Evolutionary conservation across 495 filamentous ascomycete species (phyloP), one percentile per base, ranked within the genome.

Genomic region (Penicillium herquei): DNA sequence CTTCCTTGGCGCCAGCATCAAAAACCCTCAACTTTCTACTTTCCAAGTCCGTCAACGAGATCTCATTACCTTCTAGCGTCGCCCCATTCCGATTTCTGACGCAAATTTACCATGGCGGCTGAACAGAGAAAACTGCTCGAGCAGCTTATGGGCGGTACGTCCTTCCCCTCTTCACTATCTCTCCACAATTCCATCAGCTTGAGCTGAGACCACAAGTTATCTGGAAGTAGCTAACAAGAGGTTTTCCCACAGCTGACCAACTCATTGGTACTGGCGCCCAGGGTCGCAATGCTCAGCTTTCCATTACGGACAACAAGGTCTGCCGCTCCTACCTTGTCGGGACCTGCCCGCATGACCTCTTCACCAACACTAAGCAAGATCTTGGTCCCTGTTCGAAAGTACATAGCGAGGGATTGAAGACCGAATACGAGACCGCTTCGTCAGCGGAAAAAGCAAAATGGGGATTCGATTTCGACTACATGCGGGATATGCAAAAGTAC

Each of bases 321-420:
- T 99, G 94, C 78, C 90, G 91, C 50, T 96, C 91, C 53, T 97
- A 92, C 74, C 82, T 99, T 49, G 91, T 84, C 57, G 94, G 94
- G 60, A 96, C 89, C 39, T 99, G 94, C 70, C 94, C 94, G 6
- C 93, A 97, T 78, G 94, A 99, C 76, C 92, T 98, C 67, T 99
- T 99, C 83, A 98, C 92, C 57, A 99, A 99, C 77, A 99, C 94
- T 39, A 98, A 96, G 75, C 91, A 96, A 82, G 94, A 99, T 70
- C 82, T 97, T 32, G 94, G 94, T 16, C 85, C 85, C 0, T 99
- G 94, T 64, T 84, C 91, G 34, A 94, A 94, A 72, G 84, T 93
- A 40, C 94, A 99, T 73, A 89, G 84, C 52, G 92, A 96, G 69
- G 82, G 85, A 26, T 81, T 96, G 51, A 96, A 96, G 69, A 77